These are phyloP conservation scores for Bassia scoparia DNA, from an alignment of 148 eudicot species.

Conservation along the genomic window DNA sequence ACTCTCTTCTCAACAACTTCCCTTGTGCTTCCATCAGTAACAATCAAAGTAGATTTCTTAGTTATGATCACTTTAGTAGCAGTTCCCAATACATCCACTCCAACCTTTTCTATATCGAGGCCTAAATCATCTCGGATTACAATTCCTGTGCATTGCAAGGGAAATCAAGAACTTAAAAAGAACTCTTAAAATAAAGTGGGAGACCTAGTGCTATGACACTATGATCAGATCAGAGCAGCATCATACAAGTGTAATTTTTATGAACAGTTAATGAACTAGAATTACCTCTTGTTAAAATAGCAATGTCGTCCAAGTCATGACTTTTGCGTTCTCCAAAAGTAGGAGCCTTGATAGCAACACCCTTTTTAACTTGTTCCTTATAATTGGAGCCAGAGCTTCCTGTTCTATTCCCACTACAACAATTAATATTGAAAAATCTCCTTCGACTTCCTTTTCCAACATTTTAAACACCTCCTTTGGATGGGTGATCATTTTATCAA, in stretches of 20 bases:
- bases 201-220: not conserved
- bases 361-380: conserved; percentile 80
- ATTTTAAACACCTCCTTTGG: conserved; percentile 74
- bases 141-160: conserved; percentile 45
- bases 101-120: conserved; percentile 58
- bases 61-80: conserved; percentile 70
- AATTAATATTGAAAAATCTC: conserved; percentile 61
- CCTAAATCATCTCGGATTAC: conserved; percentile 78
- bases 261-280: not conserved
- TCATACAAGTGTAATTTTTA: not conserved
- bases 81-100: conserved; percentile 61
- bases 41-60: conserved; percentile 72
- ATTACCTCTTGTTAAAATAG: conserved; percentile 77
- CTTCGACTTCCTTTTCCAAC: conserved; percentile 66
- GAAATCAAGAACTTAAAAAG: not conserved
- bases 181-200: not conserved
- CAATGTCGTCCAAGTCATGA: conserved; percentile 77
- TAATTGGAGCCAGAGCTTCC: conserved; percentile 77
- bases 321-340: conserved; percentile 86
- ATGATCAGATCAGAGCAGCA: not conserved
- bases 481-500: conserved; percentile 67
- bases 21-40: conserved; percentile 83
- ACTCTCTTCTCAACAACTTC: conserved; percentile 61
- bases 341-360: conserved; percentile 89
- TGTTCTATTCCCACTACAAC: conserved; percentile 82